These are phyloP conservation scores for Tuber umbilicatum DNA, from an alignment of 495 filamentous ascomycete genomes.

Conservation along the genomic window DNA sequence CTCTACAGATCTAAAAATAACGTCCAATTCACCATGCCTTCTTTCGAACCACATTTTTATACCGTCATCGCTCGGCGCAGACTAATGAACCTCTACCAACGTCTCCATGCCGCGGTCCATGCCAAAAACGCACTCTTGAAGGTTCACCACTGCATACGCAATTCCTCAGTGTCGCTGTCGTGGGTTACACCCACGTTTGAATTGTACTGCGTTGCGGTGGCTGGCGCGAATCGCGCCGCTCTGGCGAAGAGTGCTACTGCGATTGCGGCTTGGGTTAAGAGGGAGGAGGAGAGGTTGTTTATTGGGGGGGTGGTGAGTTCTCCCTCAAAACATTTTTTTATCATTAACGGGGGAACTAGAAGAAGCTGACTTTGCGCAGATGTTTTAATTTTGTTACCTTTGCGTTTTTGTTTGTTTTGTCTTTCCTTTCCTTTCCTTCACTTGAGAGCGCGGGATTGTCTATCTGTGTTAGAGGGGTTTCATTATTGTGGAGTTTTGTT, in stretches of 20 bases:
- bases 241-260: slow-evolving; percentile 80
- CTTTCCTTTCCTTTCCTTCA: neutral
- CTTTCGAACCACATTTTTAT: slow-evolving; percentile 65
- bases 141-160: slow-evolving; percentile 69
- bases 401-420: neutral
- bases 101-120: slow-evolving; percentile 75
- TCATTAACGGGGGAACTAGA: neutral
- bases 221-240: slow-evolving; percentile 64
- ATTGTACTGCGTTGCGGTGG: slow-evolving; percentile 82
- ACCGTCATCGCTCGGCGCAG: slow-evolving; percentile 60
- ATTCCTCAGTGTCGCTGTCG: slow-evolving; percentile 68
- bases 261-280: slow-evolving; percentile 78
- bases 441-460: neutral
- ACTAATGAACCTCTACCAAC: slow-evolving; percentile 76
- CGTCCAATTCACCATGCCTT: slow-evolving; percentile 91
- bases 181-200: slow-evolving; percentile 90
- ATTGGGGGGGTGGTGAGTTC: slow-evolving; percentile 72
- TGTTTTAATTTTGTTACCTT: neutral
- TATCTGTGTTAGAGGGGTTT: neutral
- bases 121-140: slow-evolving; percentile 75
- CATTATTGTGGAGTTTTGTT: slow-evolving; percentile 2
- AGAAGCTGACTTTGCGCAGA: neutral
- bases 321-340: neutral
- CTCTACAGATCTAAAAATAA: slow-evolving; percentile 88
- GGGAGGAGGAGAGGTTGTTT: slow-evolving; percentile 87